Evolutionary conservation across 2,329 filamentous ascomycete genomes (phyloP), one percentile per base, ranked within the genome.

Genomic region (Alternaria tenuissima): DNA sequence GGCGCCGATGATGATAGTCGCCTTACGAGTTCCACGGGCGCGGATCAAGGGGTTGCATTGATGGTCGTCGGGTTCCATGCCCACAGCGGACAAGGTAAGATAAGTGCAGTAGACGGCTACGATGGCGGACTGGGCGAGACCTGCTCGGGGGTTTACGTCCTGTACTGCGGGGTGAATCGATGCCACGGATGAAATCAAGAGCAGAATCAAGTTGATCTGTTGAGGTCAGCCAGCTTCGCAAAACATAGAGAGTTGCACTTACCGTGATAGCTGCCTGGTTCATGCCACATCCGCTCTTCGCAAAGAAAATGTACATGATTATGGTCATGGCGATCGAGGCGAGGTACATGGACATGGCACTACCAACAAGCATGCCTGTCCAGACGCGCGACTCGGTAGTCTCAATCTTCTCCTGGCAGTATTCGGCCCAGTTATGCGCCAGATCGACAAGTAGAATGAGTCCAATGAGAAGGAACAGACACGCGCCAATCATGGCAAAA

Each of bases 101-200:
- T 99, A 99, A 43, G 95, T 98, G 87, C 95, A 99, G 84, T 99
- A 99, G 59, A 97, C 88, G 18, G 94, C 93, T 44, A 99, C 95
- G 87, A 98, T 97, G 63, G 95, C 94, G 42, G 94, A 93, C 78
- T 99, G 95, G n/a, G 95, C 95, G 60, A 99, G 86, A 49, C 95
- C 95, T 42, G 95, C 95, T 76, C 94, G 93, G 48, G 94, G 89
- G 79, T 99, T 99, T 77, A 90, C 90, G 73, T 94, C 93, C 79
- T 99, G 95, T 14, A 99, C 88, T 1, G 87, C 87, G 1, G 95
- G 94, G 76, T 98, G 94, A 62, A 99, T 90, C 0, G 94, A 97
- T 32, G 97, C 85, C 66, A 89, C 85, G 0, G 93, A 96, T 63
- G 96, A 89, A 60, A 87, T 84, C 51, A 98, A 78, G 82, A 96